phyloP scores from a whole-genome alignment of 2,329 filamentous ascomycete species.

The Aspergillus alliaceus region DNA sequence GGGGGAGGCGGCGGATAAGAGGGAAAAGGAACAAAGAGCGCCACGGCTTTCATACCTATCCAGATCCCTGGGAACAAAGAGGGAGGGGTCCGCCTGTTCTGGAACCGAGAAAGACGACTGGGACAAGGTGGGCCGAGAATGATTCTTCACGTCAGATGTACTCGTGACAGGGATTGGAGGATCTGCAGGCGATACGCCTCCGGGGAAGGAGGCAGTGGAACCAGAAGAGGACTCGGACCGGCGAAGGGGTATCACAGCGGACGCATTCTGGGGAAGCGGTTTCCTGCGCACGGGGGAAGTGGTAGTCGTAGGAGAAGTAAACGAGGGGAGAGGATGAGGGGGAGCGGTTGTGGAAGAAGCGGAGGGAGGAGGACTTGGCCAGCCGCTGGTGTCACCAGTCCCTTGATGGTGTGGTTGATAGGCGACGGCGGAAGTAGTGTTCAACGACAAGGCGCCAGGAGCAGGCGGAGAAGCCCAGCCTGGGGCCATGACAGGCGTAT shows the following conservation, averaged over 20 bases:
- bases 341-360: slow-evolving; percentile 15
- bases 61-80: slow-evolving; percentile 37
- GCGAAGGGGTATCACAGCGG: slow-evolving; percentile 37
- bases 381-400: slow-evolving; percentile 12
- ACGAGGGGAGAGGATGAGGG: slow-evolving; percentile 11
- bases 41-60: slow-evolving; percentile 37
- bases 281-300: slow-evolving; percentile 53
- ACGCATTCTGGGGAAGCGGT: slow-evolving; percentile 53
- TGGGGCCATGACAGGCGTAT: slow-evolving; percentile 16
- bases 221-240: slow-evolving; percentile 19
- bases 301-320: slow-evolving; percentile 39
- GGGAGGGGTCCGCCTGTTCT: slow-evolving; percentile 27
- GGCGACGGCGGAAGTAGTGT: slow-evolving; percentile 4
- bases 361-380: slow-evolving; percentile 18
- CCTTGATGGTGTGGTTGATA: slow-evolving; percentile 15
- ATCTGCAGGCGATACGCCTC: slow-evolving; percentile 22
- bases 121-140: slow-evolving; percentile 17
- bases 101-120: slow-evolving; percentile 25
- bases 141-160: slow-evolving; percentile 5
- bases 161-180: slow-evolving; percentile 11
- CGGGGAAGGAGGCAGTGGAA: slow-evolving; percentile 23
- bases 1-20: slow-evolving; percentile 4
- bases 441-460: slow-evolving; percentile 15
- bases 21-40: slow-evolving; percentile 5
- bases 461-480: slow-evolving; percentile 22